Conservation (phyloP, 257 asterid species). For the Oldenlandia corymbosa region DNA sequence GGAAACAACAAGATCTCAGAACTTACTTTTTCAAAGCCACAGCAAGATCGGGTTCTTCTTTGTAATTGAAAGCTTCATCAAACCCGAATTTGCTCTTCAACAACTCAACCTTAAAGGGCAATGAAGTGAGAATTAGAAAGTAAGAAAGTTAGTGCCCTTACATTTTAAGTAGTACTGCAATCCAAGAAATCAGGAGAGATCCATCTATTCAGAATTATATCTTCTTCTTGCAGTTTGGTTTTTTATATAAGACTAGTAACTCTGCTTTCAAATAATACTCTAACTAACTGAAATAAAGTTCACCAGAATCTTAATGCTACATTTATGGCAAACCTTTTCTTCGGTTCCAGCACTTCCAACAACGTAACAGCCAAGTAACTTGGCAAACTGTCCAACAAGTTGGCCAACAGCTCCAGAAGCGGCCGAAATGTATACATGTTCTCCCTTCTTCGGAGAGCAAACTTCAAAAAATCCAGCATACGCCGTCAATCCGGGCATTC, state of each 20-base stretch:
- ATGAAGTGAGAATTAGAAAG: too few relatives aligned
- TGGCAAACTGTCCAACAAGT: slow-evolving; percentile 31
- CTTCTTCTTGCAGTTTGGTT: too few relatives aligned
- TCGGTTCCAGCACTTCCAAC: slow-evolving; percentile 35
- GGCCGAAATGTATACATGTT: slow-evolving; percentile 25
- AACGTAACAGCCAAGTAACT: slow-evolving; percentile 26
- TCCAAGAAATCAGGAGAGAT: too few relatives aligned
- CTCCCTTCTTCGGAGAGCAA: slow-evolving; percentile 31
- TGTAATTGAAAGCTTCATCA: slow-evolving; percentile 34
- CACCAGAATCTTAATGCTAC: too few relatives aligned
- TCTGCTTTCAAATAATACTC: too few relatives aligned
- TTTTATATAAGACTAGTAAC: too few relatives aligned
- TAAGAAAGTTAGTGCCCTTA: not conserved
- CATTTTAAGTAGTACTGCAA: too few relatives aligned
- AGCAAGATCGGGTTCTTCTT: slow-evolving; percentile 28
- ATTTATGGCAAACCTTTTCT: slow-evolving; percentile 17
- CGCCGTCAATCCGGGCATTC: slow-evolving; percentile 29
- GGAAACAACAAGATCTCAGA: not conserved
- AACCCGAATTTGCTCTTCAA: slow-evolving; percentile 33
- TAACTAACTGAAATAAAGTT: too few relatives aligned
- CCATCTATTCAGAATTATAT: too few relatives aligned
- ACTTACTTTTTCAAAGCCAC: slow-evolving; percentile 27
- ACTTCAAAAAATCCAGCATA: slow-evolving; percentile 31
- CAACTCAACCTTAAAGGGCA: slow-evolving; percentile 25
- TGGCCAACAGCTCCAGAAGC: slow-evolving; percentile 37